Conservation (phyloP, 1,139 yeast genomes). For the Saccharomyces pastorianus region DNA sequence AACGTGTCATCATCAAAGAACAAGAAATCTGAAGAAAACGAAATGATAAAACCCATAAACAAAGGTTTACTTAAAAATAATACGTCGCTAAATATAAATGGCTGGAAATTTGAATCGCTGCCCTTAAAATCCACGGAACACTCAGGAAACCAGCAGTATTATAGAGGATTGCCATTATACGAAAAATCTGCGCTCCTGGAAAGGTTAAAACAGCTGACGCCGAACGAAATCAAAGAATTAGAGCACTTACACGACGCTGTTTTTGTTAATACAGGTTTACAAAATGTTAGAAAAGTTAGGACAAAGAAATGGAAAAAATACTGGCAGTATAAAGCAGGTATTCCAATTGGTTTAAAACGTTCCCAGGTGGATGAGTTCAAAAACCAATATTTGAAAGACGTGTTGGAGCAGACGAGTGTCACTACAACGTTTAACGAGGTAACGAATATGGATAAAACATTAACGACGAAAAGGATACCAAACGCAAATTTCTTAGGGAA, state of each 20-base stretch:
- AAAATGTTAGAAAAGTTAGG: slow-evolving; percentile 28
- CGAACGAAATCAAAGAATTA: slow-evolving; percentile 29
- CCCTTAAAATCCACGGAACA: slow-evolving; percentile 17
- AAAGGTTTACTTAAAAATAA: slow-evolving; percentile 1
- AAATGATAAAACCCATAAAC: slow-evolving; percentile 2
- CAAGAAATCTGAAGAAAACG: slow-evolving; percentile 13
- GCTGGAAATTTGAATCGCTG: slow-evolving; percentile 31
- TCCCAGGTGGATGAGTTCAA: slow-evolving; percentile 20
- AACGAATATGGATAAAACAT: slow-evolving; percentile 31
- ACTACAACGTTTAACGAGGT: slow-evolving; percentile 29
- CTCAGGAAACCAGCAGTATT: slow-evolving; percentile 11
- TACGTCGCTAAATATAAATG: slow-evolving; percentile 22
- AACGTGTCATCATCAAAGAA: slow-evolving; percentile 7
- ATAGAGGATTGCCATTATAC: slow-evolving; percentile 32
- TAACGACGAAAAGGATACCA: slow-evolving; percentile 35
- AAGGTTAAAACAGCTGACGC: slow-evolving; percentile 23
- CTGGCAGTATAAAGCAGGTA: slow-evolving; percentile 35
- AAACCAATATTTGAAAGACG: slow-evolving; percentile 23
- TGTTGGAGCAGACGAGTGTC: slow-evolving; percentile 24
- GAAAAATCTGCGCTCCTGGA: slow-evolving; percentile 13
- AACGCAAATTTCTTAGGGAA: slow-evolving; percentile 41
- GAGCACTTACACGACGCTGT: slow-evolving; percentile 35
- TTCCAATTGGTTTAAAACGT: slow-evolving; percentile 29
- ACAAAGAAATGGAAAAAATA: slow-evolving; percentile 33
- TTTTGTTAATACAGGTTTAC: slow-evolving; percentile 30